Evolutionary conservation across 2,329 filamentous ascomycete genomes (phyloP).

Genomic region (Clarireedia hainanense): DNA sequence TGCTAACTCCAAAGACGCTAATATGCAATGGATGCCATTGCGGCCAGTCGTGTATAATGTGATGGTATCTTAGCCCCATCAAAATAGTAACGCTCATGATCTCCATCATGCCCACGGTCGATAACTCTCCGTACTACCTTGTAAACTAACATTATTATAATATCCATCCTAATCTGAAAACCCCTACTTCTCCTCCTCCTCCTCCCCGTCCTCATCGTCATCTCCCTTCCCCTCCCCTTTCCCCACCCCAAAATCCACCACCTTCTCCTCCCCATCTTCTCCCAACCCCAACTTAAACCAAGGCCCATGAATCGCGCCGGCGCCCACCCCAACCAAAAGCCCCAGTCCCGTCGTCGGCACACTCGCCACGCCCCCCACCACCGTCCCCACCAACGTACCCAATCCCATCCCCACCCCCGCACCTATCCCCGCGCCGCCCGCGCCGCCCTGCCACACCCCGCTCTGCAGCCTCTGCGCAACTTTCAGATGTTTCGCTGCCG

Average conservation of each 20-base stretch:
- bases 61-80: too few relatives aligned
- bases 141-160: too few relatives aligned
- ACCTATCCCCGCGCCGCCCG: constrained; percentile 17
- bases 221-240: neutral
- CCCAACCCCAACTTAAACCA: constrained; percentile 17
- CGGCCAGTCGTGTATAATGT: too few relatives aligned
- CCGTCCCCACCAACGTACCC: constrained; percentile 14
- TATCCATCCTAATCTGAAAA: neutral
- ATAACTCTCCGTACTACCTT: too few relatives aligned
- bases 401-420: constrained; percentile 17
- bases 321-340: constrained; percentile 12
- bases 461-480: constrained; percentile 46
- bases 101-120: too few relatives aligned
- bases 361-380: constrained; percentile 12
- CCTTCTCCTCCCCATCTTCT: constrained; percentile 5
- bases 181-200: neutral
- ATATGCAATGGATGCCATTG: too few relatives aligned
- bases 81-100: too few relatives aligned
- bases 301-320: constrained; percentile 21
- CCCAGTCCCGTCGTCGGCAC: constrained; percentile 19
- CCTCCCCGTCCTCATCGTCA: neutral
- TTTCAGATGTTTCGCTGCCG: constrained; percentile 49
- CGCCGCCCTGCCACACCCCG: constrained; percentile 23
- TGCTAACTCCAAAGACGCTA: too few relatives aligned
- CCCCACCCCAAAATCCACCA: neutral